These are phyloP conservation scores for Gliomastix tumulicola DNA, from an alignment of 2,329 filamentous ascomycete species.

Conservation along the genomic window DNA sequence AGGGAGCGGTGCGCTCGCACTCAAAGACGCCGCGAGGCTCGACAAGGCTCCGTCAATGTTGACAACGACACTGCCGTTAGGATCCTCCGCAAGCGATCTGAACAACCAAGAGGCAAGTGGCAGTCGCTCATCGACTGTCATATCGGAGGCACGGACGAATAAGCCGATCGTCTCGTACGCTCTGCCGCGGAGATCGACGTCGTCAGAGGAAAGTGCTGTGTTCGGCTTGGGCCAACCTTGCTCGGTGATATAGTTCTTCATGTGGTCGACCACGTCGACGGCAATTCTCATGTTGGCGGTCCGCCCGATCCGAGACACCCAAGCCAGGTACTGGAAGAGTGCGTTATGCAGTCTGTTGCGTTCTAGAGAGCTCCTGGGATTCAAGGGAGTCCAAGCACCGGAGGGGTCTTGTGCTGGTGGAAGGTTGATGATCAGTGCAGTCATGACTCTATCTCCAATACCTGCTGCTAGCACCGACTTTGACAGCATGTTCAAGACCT, in stretches of 20 bases:
- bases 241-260: slow-evolving; percentile 67
- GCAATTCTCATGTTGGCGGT: slow-evolving; percentile 58
- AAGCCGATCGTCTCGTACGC: slow-evolving; percentile 90
- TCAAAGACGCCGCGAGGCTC: slow-evolving; percentile 57
- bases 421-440: slow-evolving; percentile 62
- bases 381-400: slow-evolving; percentile 7
- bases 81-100: slow-evolving; percentile 72
- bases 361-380: slow-evolving; percentile 56
- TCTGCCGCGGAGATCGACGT: slow-evolving; percentile 63
- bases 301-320: slow-evolving; percentile 71
- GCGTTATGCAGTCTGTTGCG: slow-evolving; percentile 73
- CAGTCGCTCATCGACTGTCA: slow-evolving; percentile 45
- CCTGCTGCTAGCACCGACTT: slow-evolving; percentile 70
- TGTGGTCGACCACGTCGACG: slow-evolving; percentile 56
- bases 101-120: slow-evolving; percentile 70
- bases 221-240: slow-evolving; percentile 76
- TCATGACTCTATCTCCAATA: slow-evolving; percentile 60
- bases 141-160: slow-evolving; percentile 58
- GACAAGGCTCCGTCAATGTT: slow-evolving; percentile 88
- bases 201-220: slow-evolving; percentile 45
- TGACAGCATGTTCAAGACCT: slow-evolving; percentile 67
- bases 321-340: slow-evolving; percentile 80
- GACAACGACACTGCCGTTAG: slow-evolving; percentile 67
- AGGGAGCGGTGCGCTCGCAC: too few species aligned
- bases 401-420: slow-evolving; percentile 18